Evolutionary conservation across 1,139 yeast species (phyloP).

Genomic region (Hansenula lynferdii): DNA sequence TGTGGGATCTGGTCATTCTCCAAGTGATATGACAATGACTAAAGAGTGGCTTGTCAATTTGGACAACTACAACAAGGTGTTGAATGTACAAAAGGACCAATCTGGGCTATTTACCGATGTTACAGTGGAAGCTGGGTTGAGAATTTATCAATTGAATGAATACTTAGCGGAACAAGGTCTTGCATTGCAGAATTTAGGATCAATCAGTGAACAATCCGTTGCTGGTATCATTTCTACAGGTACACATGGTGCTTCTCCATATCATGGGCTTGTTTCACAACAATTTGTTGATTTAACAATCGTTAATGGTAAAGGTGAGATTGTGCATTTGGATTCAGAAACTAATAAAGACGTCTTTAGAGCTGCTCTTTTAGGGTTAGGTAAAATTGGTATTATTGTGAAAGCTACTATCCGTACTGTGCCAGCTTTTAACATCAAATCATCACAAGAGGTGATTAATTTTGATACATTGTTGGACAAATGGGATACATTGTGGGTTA

Average conservation of each 20-base stretch:
- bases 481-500: conserved; percentile 79
- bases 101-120: conserved; percentile 76
- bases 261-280: conserved; percentile 85
- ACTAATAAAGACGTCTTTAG: conserved; percentile 67
- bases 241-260: conserved; percentile 93
- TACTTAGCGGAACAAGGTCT: conserved; percentile 57
- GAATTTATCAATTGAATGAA: conserved; percentile 74
- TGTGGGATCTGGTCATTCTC: conserved; percentile 95
- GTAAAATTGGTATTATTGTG: conserved; percentile 87
- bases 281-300: conserved; percentile 77
- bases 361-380: conserved; percentile 84
- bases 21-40: conserved; percentile 87
- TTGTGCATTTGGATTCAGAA: conserved; percentile 63
- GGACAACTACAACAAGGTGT: conserved; percentile 64
- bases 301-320: conserved; percentile 68
- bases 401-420: conserved; percentile 84
- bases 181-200: conserved; percentile 89
- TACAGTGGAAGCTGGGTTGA: conserved; percentile 88
- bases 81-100: conserved; percentile 35
- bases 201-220: conserved; percentile 88
- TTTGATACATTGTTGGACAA: conserved; percentile 64
- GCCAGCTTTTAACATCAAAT: conserved; percentile 77
- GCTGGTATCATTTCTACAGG: conserved; percentile 97
- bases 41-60: conserved; percentile 84
- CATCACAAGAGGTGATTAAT: conserved; percentile 75